These are phyloP conservation scores for Acer campestre DNA, from an alignment of 345 rosid species.

Conservation along the genomic window DNA sequence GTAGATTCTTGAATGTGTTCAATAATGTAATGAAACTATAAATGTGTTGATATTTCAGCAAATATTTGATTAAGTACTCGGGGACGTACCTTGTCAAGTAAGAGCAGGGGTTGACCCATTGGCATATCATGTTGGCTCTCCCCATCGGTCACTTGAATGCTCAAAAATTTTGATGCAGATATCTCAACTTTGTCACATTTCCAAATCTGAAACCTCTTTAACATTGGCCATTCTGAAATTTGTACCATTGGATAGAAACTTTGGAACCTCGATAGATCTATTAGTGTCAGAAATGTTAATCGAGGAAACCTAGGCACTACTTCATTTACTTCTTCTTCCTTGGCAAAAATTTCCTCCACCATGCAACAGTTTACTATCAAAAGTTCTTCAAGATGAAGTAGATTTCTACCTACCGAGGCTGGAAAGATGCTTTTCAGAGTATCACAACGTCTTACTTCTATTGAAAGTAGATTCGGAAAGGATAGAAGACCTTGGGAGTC, in stretches of 20 bases:
- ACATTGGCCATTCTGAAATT: conserved; percentile 6
- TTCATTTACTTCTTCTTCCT: background rate
- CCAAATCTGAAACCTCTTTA: background rate
- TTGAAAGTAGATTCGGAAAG: background rate
- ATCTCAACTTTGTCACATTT: background rate
- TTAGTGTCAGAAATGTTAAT: background rate
- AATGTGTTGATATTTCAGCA: background rate
- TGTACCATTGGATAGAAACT: background rate
- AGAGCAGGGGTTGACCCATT: background rate
- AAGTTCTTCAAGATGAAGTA: background rate
- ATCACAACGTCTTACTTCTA: background rate
- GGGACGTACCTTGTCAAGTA: background rate
- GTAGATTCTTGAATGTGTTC: background rate
- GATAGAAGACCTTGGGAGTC: background rate
- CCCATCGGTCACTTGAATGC: background rate
- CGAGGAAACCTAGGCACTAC: background rate
- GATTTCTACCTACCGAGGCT: background rate
- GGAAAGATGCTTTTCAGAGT: background rate
- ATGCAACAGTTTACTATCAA: background rate
- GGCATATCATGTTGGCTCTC: background rate
- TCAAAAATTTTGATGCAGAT: background rate
- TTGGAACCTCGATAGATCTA: background rate
- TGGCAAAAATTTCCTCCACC: background rate
- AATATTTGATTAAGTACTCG: background rate
- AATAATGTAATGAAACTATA: background rate